These are phyloP conservation scores for Talaromyces sp. DNA, from an alignment of 2,329 filamentous ascomycete species.

Conservation along the genomic window DNA sequence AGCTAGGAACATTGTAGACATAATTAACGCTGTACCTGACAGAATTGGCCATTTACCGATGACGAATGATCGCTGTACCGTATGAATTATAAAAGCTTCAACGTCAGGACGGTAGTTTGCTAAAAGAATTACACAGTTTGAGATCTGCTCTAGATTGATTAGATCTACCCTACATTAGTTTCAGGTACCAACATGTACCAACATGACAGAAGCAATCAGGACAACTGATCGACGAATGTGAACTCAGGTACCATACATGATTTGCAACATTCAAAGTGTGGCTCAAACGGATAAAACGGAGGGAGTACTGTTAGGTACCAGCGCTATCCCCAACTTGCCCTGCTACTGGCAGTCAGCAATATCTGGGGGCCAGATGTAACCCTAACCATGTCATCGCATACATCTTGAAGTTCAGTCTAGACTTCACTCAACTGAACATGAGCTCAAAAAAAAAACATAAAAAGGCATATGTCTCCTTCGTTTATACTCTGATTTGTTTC, in stretches of 20 bases:
- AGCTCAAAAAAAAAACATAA: background rate
- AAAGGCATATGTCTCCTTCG: background rate
- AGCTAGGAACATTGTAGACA: background rate
- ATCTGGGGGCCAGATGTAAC: conserved; percentile 19
- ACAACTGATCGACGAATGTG: background rate
- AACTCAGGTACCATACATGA: background rate
- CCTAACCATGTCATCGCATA: background rate
- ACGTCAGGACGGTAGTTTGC: background rate
- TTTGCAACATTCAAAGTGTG: background rate
- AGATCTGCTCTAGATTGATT: background rate
- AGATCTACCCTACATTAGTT: background rate
- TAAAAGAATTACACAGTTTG: too few relatives aligned
- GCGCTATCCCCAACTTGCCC: background rate
- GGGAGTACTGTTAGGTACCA: background rate
- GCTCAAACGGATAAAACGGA: background rate
- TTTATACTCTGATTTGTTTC: background rate
- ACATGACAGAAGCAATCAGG: background rate
- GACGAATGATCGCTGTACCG: background rate
- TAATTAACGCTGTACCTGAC: background rate
- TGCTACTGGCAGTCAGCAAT: conserved; percentile 13
- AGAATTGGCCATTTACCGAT: background rate
- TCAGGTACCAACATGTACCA: background rate
- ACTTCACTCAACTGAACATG: background rate
- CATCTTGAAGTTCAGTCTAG: background rate
- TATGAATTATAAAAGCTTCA: too few relatives aligned